Evolutionary conservation across 306 rosid species (phyloP), one percentile per base, ranked within the genome.

Genomic region (Dryas drummondii): DNA sequence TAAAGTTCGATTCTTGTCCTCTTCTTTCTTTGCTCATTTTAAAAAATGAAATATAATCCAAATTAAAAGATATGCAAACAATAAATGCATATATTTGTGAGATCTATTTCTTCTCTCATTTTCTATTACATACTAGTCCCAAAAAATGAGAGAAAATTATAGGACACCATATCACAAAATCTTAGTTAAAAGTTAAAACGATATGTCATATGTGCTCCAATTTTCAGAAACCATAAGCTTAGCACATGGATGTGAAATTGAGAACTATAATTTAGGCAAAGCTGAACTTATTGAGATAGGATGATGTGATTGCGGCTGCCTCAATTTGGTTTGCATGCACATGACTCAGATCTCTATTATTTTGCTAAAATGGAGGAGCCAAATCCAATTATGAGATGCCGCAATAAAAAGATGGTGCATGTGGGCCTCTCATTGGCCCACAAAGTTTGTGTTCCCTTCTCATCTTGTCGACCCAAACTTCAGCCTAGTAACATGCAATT

Each of bases 401-500:
- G 19, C 41, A 11, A 68, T 55, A 22, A 9, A 59, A 22, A 66
- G 71, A 40, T 72, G 32, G 41, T 9, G 51, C 3, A 14, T 14
- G 54, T 60, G 58, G 77, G 71, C 76, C 70, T 26, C 9, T 46
- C 16, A 32, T 46, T 63, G 49, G 37, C 42, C 61, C 70, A 37
- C 63, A 42, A 6, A 32, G 1, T 13, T 56, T 1, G 48, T 37
- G 5, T 8, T 15, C 2, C 66, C 8, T 4, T 8, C 41, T 40
- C n/a, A 12, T 6, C 32, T 74, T 75, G 76, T 80, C 48, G 68
- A 65, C 70, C 78, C 49, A 49, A 27, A 42, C 40, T 44, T 55
- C 10, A 57, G 70, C 51, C 65, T 41, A 64, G 5, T 76, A 70
- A 70, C 81, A 66, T 71, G 84, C 81, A 70, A 10, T 26, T 76